Conservation (phyloP, 495 filamentous ascomycete genomes). For the Penicillium pancosmium region DNA sequence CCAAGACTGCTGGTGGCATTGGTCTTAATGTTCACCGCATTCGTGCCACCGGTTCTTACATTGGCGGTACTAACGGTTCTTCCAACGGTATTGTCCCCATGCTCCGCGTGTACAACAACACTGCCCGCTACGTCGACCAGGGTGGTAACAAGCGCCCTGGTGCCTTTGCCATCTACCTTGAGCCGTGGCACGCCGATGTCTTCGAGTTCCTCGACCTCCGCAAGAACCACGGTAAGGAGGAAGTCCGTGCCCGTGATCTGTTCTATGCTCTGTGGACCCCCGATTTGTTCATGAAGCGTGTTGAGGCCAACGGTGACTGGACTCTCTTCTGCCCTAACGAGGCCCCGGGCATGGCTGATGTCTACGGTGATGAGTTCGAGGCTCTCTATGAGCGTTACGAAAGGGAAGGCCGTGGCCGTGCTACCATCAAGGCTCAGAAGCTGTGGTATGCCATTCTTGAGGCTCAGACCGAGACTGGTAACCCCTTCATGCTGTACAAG, state of each 20-base stretch:
- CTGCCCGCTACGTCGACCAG: conserved; percentile 96
- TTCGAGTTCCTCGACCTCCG: conserved; percentile 96
- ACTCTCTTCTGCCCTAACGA: conserved; percentile 97
- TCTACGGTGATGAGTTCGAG: conserved; percentile 97
- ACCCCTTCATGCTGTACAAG: conserved; percentile 99
- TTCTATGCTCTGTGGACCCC: conserved; percentile 99
- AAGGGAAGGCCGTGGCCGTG: conserved; percentile 82
- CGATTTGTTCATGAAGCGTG: conserved; percentile 99
- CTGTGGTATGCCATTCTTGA: conserved; percentile 98
- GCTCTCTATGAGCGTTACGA: conserved; percentile 94
- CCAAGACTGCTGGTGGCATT: conserved; percentile 97
- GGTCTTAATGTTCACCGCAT: conserved; percentile 95
- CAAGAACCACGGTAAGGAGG: conserved; percentile 99
- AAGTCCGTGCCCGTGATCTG: conserved; percentile 92
- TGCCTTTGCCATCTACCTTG: conserved; percentile 98
- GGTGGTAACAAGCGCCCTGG: conserved; percentile 99
- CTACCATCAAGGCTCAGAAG: conserved; percentile 95
- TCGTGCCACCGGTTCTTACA: conserved; percentile 95
- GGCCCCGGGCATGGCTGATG: conserved; percentile 90
- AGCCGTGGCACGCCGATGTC: conserved; percentile 98
- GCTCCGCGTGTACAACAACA: conserved; percentile 99
- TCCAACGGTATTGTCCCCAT: conserved; percentile 98
- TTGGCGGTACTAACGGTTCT: conserved; percentile 93
- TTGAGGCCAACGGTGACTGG: conserved; percentile 94
- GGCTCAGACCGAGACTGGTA: conserved; percentile 97